These are phyloP conservation scores for Lepidium didymum DNA, from an alignment of 345 rosid genomes.

Conservation along the genomic window DNA sequence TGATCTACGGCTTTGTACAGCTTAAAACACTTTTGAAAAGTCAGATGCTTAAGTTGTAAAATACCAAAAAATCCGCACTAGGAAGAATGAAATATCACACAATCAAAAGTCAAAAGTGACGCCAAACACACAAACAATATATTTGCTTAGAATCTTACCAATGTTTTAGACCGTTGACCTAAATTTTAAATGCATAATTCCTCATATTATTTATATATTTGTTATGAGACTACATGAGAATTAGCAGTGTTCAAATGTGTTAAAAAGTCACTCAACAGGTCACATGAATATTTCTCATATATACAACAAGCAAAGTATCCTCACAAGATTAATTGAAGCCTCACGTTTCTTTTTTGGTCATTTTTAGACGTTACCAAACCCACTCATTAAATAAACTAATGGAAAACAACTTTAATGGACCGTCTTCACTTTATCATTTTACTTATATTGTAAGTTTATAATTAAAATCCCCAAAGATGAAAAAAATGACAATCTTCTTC, in stretches of 20 bases:
- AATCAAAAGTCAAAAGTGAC: slow-evolving; percentile 27
- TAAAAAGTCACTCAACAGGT: slow-evolving; percentile 21
- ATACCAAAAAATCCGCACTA: slow-evolving; percentile 22
- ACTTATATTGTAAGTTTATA: slow-evolving; percentile 25
- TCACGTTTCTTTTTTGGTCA: slow-evolving; percentile 30
- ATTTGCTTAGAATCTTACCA: slow-evolving; percentile 15
- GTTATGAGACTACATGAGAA: background rate
- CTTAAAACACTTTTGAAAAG: slow-evolving; percentile 11
- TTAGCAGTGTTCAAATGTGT: slow-evolving; percentile 1
- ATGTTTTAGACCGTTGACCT: slow-evolving; percentile 17
- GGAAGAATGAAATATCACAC: background rate
- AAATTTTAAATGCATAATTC: background rate
- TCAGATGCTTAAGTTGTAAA: slow-evolving; percentile 28
- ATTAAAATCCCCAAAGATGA: background rate
- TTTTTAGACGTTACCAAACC: slow-evolving; percentile 28
- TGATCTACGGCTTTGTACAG: background rate
- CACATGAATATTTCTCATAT: slow-evolving; percentile 26
- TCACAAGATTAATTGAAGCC: slow-evolving; percentile 1
- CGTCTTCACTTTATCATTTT: slow-evolving; percentile 22
- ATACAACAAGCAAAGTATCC: background rate
- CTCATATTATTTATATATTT: background rate
- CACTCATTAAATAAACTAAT: background rate
- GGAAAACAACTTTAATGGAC: slow-evolving; percentile 17
- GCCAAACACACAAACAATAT: slow-evolving; percentile 22
- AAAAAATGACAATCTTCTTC: slow-evolving; percentile 3